Conservation (phyloP, 768 basidiomycete species). For the Boletus fagicola region DNA sequence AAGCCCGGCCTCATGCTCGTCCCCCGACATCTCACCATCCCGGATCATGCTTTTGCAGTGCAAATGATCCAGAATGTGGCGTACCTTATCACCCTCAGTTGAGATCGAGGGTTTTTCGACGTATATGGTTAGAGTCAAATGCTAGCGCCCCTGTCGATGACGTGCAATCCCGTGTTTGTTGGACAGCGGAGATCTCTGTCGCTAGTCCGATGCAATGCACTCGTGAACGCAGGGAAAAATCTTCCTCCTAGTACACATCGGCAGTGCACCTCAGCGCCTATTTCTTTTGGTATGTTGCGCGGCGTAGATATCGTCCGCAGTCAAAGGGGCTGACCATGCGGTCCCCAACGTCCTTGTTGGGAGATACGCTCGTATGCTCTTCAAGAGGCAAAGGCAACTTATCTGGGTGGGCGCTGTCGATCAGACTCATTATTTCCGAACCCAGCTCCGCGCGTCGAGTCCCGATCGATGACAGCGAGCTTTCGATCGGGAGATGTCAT, state of each 20-base stretch:
- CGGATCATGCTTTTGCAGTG: conserved; percentile 14
- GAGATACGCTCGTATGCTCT: background rate
- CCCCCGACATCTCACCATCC: background rate
- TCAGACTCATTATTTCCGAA: conserved; percentile 10
- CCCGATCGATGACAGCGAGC: conserved; percentile 21
- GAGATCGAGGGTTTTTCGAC: conserved; percentile 6
- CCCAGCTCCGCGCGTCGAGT: conserved; percentile 16
- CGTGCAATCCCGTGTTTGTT: background rate
- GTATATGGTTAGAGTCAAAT: conserved; percentile 7
- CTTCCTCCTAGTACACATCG: background rate
- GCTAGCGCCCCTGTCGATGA: conserved; percentile 11
- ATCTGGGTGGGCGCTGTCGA: conserved; percentile 3
- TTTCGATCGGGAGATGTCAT: conserved; percentile 23
- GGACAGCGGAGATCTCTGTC: conserved; percentile 2
- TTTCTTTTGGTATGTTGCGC: background rate
- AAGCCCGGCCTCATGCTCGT: background rate
- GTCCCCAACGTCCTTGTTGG: background rate
- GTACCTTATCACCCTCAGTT: conserved; percentile 8
- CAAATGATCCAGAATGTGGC: background rate
- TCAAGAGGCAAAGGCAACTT: background rate
- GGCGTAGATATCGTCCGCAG: background rate
- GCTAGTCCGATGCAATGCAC: background rate
- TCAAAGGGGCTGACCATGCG: background rate
- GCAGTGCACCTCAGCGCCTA: background rate
- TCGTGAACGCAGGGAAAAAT: background rate